Base-by-base conservation (phyloP, 148 eudicot species). In the Chenopodium berlandieri region DNA sequence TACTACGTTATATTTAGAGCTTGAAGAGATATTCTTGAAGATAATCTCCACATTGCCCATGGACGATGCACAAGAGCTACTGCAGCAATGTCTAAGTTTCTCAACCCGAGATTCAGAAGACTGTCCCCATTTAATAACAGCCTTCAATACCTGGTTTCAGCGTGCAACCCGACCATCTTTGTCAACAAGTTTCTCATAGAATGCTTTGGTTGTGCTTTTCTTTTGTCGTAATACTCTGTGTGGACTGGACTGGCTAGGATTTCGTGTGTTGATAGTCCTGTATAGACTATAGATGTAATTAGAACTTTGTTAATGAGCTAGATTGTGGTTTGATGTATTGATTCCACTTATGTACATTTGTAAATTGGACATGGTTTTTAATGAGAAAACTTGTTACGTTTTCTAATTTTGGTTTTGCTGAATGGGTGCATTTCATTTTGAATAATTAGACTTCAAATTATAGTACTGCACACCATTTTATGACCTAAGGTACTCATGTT, bases 141-240 rank as follows among this genome's bases (percentile, higher is more conserved):
- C 97, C 37, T 95, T 93, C 76, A 87, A 90, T 79, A 95, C 96
- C 40, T 95, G 98, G 98, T 95, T 95, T 79, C 89, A 91, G 9
- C 94, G 97, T 78, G 92, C 97, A 44, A 90, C 88, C 75, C 84
- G 86, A 3, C 83, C 87, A 67, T 78, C 76, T 8, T 86, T 34
- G 48, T 46, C 82, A 50, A 20, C 81, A 17, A 31, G 44, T 60
- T 16, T 67, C 27, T 62, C 76, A 25, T 75, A 40, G 23, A 32
- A 58, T 23, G 50, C 67, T 22, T 9, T 4, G 7, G 20, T 46
- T 20, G 22, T n/a, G 31, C n/a, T 10, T 46, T 37, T 70, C 56
- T 46, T 46, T 20, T 72, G 75, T 46, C 7, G 10, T 8, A 20
- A 17, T 44, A 47, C 19, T 69, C 46, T 34, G 8, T 12, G 46